Evolutionary conservation across 495 filamentous ascomycete genomes (phyloP).

Genomic region (Ramalina peruviana): DNA sequence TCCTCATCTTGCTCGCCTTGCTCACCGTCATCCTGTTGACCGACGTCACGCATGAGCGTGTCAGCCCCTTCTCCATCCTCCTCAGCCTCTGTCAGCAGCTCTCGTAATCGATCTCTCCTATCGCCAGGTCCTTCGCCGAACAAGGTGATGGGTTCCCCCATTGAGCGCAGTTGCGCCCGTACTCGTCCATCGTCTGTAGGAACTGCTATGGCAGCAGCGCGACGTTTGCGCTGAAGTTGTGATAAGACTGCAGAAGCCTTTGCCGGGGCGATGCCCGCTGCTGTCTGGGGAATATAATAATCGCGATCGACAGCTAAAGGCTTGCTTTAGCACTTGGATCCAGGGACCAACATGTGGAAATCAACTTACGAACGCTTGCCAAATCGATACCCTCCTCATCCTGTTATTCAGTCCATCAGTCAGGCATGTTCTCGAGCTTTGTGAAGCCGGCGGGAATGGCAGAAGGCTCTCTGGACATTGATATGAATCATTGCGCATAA

Average conservation of each 20-base stretch:
- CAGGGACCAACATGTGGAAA: not conserved
- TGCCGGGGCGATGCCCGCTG: slow-evolving; percentile 68
- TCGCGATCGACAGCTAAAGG: slow-evolving; percentile 64
- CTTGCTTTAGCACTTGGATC: not conserved
- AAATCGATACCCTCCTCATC: slow-evolving; percentile 59
- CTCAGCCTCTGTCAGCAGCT: slow-evolving; percentile 66
- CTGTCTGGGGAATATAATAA: slow-evolving; percentile 60
- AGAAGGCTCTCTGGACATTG: slow-evolving; percentile 12
- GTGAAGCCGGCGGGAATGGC: not conserved
- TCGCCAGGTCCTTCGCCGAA: slow-evolving; percentile 88
- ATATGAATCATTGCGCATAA: slow-evolving; percentile 18
- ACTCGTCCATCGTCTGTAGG: slow-evolving; percentile 90
- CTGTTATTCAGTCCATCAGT: slow-evolving; percentile 19
- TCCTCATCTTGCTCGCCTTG: slow-evolving; percentile 76
- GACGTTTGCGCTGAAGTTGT: slow-evolving; percentile 79
- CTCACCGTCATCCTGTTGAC: slow-evolving; percentile 22
- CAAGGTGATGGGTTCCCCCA: slow-evolving; percentile 84
- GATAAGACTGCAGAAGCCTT: slow-evolving; percentile 77
- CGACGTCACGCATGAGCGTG: slow-evolving; percentile 40
- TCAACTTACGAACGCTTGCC: slow-evolving; percentile 58
- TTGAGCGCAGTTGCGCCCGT: slow-evolving; percentile 60
- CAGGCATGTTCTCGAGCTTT: slow-evolving; percentile 9
- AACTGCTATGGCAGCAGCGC: slow-evolving; percentile 81
- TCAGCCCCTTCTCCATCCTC: slow-evolving; percentile 47
- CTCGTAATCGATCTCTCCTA: slow-evolving; percentile 72